Evolutionary conservation across 768 basidiomycete species (phyloP).

Genomic region (Pholiota conissans): DNA sequence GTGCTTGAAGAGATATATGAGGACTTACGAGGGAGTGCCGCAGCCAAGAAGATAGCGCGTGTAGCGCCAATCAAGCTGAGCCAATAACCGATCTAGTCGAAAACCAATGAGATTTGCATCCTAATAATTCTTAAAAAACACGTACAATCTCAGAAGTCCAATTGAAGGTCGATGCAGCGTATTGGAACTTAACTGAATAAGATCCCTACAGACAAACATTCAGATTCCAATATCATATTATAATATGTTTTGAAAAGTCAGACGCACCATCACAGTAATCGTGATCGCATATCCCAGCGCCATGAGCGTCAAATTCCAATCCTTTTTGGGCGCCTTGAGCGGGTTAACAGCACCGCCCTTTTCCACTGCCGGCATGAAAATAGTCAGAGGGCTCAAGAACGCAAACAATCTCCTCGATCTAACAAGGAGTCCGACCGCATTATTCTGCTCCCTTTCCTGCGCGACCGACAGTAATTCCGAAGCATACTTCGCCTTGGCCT

Average conservation of each 20-base stretch:
- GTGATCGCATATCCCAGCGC: slow-evolving; percentile 52
- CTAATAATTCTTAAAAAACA: slow-evolving; percentile 1
- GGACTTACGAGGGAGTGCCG: slow-evolving; percentile 60
- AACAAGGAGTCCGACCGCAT: slow-evolving; percentile 27
- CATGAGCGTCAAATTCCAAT: slow-evolving; percentile 68
- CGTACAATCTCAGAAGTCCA: slow-evolving; percentile 69
- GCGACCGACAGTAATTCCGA: slow-evolving; percentile 27
- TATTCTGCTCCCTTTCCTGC: slow-evolving; percentile 15
- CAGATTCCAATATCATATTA: too few relatives aligned
- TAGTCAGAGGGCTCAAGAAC: slow-evolving; percentile 71
- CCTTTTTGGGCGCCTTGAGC: slow-evolving; percentile 40
- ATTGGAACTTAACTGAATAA: slow-evolving; percentile 61
- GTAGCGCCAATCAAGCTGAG: slow-evolving; percentile 52
- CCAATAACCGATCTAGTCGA: slow-evolving; percentile 69
- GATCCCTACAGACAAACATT: slow-evolving; percentile 44
- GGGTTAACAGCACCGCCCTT: slow-evolving; percentile 30
- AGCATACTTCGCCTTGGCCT: slow-evolving; percentile 34
- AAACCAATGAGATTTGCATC: neutral
- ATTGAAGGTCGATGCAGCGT: slow-evolving; percentile 56
- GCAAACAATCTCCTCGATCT: slow-evolving; percentile 48
- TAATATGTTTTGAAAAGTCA: too few relatives aligned
- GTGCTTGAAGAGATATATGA: neutral
- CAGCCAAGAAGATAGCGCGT: slow-evolving; percentile 54
- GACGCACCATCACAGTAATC: slow-evolving; percentile 47
- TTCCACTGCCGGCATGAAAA: slow-evolving; percentile 51